Evolutionary conservation across 1,284 basidiomycete genomes (phyloP).

Genomic region (Rhodotorula mucilaginosa): DNA sequence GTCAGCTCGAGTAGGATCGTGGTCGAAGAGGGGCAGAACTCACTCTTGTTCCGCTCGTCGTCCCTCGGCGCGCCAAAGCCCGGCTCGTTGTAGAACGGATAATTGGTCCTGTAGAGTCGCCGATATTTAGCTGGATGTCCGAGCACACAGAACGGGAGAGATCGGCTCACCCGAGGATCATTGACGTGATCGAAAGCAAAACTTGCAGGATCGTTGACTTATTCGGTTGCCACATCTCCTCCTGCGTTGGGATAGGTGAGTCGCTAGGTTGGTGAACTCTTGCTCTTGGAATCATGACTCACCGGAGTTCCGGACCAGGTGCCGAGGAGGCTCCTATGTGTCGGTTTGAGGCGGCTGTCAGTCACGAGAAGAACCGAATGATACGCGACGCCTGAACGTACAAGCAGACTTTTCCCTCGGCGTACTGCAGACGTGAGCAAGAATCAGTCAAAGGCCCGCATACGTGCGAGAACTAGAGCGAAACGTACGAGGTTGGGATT

Average conservation of each 20-base stretch:
- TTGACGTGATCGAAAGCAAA: slow-evolving; percentile 59
- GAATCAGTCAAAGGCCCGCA: not conserved
- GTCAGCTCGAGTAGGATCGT: not conserved
- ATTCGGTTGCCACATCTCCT: slow-evolving; percentile 56
- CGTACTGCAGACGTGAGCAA: not conserved
- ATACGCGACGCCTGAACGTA: not conserved
- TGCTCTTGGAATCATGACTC: not conserved
- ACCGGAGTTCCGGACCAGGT: slow-evolving; percentile 48
- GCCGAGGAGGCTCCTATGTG: slow-evolving; percentile 12
- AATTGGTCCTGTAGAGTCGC: slow-evolving; percentile 46
- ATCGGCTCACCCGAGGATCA: slow-evolving; percentile 53
- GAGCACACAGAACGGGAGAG: not conserved
- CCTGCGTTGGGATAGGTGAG: slow-evolving; percentile 27
- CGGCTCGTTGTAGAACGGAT: slow-evolving; percentile 60
- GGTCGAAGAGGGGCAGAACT: not conserved
- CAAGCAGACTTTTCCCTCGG: slow-evolving; percentile 21
- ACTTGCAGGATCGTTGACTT: slow-evolving; percentile 51
- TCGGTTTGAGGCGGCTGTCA: not conserved
- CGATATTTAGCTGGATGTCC: not conserved
- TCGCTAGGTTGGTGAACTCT: not conserved
- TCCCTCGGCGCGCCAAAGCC: slow-evolving; percentile 33
- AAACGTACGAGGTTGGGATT: slow-evolving; percentile 19
- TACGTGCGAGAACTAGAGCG: too few relatives aligned
- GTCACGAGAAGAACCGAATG: not conserved
- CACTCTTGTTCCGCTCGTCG: slow-evolving; percentile 14